phyloP scores from a whole-genome alignment of 192 early-diverging fungal species.

The Backusella macrospora region DNA sequence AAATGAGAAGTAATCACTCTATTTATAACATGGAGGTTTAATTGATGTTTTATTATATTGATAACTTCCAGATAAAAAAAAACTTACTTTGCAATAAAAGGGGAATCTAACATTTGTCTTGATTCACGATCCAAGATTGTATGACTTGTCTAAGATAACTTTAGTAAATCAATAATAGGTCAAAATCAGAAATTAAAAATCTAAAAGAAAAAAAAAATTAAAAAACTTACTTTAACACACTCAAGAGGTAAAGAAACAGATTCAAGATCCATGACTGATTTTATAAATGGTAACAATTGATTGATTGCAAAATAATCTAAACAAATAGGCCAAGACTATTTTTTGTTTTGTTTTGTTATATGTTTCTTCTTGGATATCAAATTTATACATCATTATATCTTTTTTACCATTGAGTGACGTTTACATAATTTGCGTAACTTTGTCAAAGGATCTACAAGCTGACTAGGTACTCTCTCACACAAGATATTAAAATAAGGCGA shows the following conservation, averaged over 20 bases:
- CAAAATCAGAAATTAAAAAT: background rate
- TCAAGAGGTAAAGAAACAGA: conserved; percentile 54
- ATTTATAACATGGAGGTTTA: too few species aligned
- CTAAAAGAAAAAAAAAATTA: background rate
- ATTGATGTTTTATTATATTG: too few species aligned
- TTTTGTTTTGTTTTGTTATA: too few species aligned
- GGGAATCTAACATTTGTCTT: conserved; percentile 24
- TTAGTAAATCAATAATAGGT: background rate
- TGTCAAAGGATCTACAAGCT: conserved; percentile 38
- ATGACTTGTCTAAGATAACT: conserved; percentile 47
- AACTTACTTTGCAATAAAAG: conserved; percentile 28
- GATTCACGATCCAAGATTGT: conserved; percentile 52
- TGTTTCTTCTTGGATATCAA: background rate
- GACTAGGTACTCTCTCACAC: conserved; percentile 49
- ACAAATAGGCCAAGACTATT: conserved; percentile 35
- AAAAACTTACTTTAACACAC: conserved; percentile 46
- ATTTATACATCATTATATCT: background rate
- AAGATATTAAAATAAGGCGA: conserved; percentile 50
- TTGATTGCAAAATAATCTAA: conserved; percentile 49
- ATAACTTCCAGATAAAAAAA: background rate
- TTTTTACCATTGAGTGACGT: conserved; percentile 35
- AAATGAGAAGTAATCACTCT: conserved; percentile 56
- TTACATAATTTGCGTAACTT: conserved; percentile 41
- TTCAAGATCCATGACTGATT: conserved; percentile 55
- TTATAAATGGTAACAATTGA: conserved; percentile 52